A percentile compares a stretch with the other conserved stretches of the same genome.
These are phyloP conservation scores for Chytriomyces sp. DNA, from an alignment of 192 early-diverging fungal species.

Conservation along the genomic window DNA sequence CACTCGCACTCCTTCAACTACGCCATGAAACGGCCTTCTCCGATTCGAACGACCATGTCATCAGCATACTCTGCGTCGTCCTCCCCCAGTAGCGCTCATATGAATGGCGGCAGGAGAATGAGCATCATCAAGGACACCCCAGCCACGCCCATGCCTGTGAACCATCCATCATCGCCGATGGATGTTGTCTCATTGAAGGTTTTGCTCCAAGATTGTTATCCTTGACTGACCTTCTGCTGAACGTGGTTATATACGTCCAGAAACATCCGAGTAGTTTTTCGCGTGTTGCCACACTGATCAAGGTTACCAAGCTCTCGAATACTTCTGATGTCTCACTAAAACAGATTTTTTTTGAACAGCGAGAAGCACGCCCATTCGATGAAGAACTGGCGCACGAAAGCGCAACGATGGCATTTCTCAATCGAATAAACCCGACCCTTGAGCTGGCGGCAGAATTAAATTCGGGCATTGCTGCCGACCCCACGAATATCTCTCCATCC, in stretches of 20 bases:
- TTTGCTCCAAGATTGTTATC: neutral
- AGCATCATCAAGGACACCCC: too few relatives aligned
- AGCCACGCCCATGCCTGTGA: neutral
- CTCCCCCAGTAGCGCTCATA: too few relatives aligned
- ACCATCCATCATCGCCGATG: neutral
- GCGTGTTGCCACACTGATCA: slow-evolving; percentile 23
- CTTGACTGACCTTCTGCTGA: neutral
- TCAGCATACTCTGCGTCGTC: too few relatives aligned
- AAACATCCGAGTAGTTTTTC: slow-evolving; percentile 11
- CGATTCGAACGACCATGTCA: too few relatives aligned
- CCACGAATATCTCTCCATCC: neutral
- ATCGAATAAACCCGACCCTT: slow-evolving; percentile 6
- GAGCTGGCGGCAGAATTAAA: neutral
- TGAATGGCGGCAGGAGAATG: too few relatives aligned
- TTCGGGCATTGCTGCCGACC: neutral
- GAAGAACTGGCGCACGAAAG: slow-evolving; percentile 34
- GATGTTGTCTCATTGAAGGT: neutral
- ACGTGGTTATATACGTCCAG: neutral
- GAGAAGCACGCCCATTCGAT: slow-evolving; percentile 31
- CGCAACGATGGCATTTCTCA: slow-evolving; percentile 27
- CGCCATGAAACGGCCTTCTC: too few relatives aligned
- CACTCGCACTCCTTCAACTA: too few relatives aligned
- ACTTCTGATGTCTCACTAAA: neutral
- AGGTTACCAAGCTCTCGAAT: neutral
- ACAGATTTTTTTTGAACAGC: neutral